Evolutionary conservation across 441 rosid species (phyloP).

Genomic region (Populus tomentosa): DNA sequence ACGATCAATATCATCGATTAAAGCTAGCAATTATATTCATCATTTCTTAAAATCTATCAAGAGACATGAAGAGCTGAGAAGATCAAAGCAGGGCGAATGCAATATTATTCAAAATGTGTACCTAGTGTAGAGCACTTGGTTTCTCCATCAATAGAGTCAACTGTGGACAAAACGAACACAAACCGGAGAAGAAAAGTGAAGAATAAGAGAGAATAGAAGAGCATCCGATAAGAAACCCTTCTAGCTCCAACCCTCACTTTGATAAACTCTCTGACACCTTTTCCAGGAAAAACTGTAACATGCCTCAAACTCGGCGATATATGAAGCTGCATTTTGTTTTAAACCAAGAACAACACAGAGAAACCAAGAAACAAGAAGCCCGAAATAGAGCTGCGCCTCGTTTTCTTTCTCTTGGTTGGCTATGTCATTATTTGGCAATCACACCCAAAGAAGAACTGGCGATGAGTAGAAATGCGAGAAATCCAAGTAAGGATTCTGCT

Average conservation of each 20-base stretch:
- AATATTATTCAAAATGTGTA: slow-evolving; percentile 19
- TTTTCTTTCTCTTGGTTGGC: not conserved
- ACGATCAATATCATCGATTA: no score
- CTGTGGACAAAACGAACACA: slow-evolving; percentile 70
- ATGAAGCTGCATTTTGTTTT: no score
- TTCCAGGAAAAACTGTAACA: no score
- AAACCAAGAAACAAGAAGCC: no score
- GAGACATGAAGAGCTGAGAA: no score
- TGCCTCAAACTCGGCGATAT: no score
- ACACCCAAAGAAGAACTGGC: slow-evolving; percentile 10
- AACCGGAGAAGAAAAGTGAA: slow-evolving; percentile 86
- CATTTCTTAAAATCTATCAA: no score
- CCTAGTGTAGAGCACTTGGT: slow-evolving; percentile 75
- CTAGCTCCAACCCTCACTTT: no score
- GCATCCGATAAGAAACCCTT: no score
- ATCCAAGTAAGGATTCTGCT: slow-evolving; percentile 11
- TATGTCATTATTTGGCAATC: slow-evolving; percentile 19
- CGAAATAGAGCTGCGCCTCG: not conserved
- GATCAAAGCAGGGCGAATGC: not conserved
- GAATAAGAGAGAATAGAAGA: slow-evolving; percentile 79
- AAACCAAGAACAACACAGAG: no score
- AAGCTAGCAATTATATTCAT: no score
- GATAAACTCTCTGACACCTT: no score
- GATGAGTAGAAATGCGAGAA: slow-evolving; percentile 4
- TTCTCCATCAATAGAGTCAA: slow-evolving; percentile 66